phyloP scores from a whole-genome alignment of 148 eudicot species.

The Cornus controversa region DNA sequence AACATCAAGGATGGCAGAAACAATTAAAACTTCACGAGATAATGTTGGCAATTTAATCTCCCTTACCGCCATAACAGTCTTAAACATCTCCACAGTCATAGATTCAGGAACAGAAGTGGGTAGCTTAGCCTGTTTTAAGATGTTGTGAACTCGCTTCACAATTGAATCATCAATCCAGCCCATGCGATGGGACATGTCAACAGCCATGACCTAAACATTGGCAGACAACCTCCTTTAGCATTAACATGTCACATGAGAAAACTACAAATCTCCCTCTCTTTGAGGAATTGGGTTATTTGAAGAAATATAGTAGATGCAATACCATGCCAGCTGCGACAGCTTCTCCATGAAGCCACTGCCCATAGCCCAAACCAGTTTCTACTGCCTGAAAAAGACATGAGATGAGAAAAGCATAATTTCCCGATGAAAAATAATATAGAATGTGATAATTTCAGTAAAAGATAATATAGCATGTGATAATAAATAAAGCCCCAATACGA shows the following conservation, averaged over 20 bases:
- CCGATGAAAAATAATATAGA: no score
- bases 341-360: constrained; percentile 97
- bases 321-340: constrained; percentile 99
- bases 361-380: constrained; percentile 89
- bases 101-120: constrained; percentile 76
- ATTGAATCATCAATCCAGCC: constrained; percentile 96
- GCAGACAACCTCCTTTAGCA: not conserved
- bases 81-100: constrained; percentile 92
- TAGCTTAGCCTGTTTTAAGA: constrained; percentile 69
- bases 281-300: not conserved
- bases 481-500: no score
- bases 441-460: no score
- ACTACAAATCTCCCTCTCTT: not conserved
- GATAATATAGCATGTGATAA: no score
- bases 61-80: constrained; percentile 96
- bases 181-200: constrained; percentile 90
- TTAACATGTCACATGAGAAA: not conserved
- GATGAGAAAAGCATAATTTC: not conserved
- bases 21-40: not conserved
- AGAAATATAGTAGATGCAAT: constrained; percentile 12
- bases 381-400: constrained; percentile 60
- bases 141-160: constrained; percentile 56
- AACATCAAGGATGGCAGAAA: not conserved
- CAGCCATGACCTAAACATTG: constrained; percentile 84
- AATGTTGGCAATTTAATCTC: not conserved